Percentiles rank a stretch among this genome's conserved stretches.
Evolutionary conservation across 176 grass and related monocot genomes (phyloP).

Genomic region (Avena insularis): DNA sequence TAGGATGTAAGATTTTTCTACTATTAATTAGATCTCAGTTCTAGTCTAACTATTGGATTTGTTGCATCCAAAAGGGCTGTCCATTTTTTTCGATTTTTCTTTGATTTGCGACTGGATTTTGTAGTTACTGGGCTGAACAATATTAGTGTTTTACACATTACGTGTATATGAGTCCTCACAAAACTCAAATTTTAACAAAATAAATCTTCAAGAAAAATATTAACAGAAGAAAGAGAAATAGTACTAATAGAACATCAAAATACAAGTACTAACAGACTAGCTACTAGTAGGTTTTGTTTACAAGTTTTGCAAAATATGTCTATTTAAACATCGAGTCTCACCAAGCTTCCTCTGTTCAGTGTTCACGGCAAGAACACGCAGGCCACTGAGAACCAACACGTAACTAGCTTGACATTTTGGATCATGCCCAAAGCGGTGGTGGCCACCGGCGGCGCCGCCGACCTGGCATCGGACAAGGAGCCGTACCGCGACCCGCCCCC

Average conservation of each 20-base stretch:
- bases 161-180: no score
- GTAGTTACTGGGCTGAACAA: no score
- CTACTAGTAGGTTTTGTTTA: no score
- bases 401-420: background rate
- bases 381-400: background rate
- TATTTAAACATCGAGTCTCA: slow-evolving; percentile 14
- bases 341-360: background rate
- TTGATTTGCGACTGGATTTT: no score
- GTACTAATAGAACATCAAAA: background rate
- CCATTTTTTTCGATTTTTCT: no score
- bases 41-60: no score
- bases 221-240: background rate
- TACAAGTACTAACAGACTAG: background rate
- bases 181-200: no score
- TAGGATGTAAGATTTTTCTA: no score
- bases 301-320: background rate
- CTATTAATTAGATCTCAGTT: no score
- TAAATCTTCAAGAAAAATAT: no score
- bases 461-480: slow-evolving; percentile 26
- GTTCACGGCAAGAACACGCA: background rate
- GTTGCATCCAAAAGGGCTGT: no score
- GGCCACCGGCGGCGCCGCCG: background rate
- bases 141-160: no score
- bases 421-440: slow-evolving; percentile 47
- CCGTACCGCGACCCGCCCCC: slow-evolving; percentile 67